Base-by-base conservation (phyloP, 805 yeast genomes). In the Myxozyma geophila region DNA sequence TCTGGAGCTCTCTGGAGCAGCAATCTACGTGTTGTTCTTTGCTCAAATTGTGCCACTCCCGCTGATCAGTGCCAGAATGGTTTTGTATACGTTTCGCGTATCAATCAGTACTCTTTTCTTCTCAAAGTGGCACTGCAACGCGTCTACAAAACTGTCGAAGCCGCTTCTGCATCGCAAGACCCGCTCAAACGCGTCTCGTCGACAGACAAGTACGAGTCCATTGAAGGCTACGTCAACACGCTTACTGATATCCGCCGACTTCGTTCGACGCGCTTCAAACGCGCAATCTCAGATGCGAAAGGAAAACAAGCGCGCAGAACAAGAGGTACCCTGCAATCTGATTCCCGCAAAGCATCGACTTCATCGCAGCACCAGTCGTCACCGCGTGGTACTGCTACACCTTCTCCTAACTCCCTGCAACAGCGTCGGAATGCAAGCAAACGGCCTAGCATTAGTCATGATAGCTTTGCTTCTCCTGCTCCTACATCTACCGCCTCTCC, bases 41-140 rank as follows among this genome's bases (percentile, higher is more conserved):
- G 97, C 76, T 78, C 83, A 0, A 80, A 82, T 37, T 92, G 97
- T 75, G 82, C 86, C 0, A 70, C 81, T 2, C 77, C 78, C 59
- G 81, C 81, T 1, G 82, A 81, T 64, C 40, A 58, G 23, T 81
- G 85, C 0, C 73, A 76, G 88, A 0, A 52, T 4, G 70, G 67
- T 15, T 87, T 91, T 72, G 81, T 78, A 54, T 71, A 76, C n/a
- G 87, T 92, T 0, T 82, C 90, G 5, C 87, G 86, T 63, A 81
- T 91, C 54, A 76, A 84, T 19, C 98, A 95, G 75, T 82, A 92
- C 72, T 80, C 87, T 19, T 90, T 86, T 73, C 77, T 95, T 52
- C 78, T 92, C 68, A 88, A 89, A 71, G 91, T 95, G 66, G 98
- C 98, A 0, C 79, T 92, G 53, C 84, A 88, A 2, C 81, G 97